phyloP scores from a whole-genome alignment of 768 basidiomycete species.

The Auricularia sp. region DNA sequence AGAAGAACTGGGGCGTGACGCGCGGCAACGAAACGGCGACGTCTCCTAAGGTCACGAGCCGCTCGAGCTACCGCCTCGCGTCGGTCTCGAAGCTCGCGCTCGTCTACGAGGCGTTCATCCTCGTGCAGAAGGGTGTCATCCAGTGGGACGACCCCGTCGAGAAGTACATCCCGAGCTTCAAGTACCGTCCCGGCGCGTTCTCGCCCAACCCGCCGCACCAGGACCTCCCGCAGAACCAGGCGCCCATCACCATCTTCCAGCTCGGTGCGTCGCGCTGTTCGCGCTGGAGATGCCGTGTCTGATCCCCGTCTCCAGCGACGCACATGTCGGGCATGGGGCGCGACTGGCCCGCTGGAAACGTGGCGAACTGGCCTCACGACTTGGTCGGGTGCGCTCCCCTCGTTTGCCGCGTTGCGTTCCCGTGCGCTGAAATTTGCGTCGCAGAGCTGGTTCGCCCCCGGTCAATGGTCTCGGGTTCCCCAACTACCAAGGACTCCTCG shows the following conservation, averaged over 20 bases:
- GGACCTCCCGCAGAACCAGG: not conserved
- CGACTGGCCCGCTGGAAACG: conserved; percentile 27
- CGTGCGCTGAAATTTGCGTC: too few relatives aligned
- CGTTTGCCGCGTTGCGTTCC: too few relatives aligned
- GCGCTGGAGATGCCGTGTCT: too few relatives aligned
- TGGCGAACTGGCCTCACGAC: conserved; percentile 30
- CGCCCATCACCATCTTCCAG: conserved; percentile 18
- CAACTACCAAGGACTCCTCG: conserved; percentile 22
- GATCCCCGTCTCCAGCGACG: conserved; percentile 6
- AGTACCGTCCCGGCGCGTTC: conserved; percentile 15
- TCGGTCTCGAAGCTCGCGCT: conserved; percentile 44
- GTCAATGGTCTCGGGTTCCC: conserved; percentile 24
- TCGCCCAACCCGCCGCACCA: conserved; percentile 1
- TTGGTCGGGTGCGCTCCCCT: conserved; percentile 9
- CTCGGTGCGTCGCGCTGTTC: conserved; percentile 5
- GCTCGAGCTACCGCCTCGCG: conserved; percentile 42
- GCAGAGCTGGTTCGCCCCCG: conserved; percentile 16
- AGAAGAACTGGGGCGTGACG: conserved; percentile 32
- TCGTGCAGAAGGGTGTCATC: conserved; percentile 33
- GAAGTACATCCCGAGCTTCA: conserved; percentile 32
- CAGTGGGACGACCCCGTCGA: conserved; percentile 37
- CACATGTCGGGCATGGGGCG: conserved; percentile 25
- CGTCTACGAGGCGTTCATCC: conserved; percentile 36
- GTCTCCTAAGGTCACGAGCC: conserved; percentile 21
- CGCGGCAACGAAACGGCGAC: conserved; percentile 33